phyloP scores from a whole-genome alignment of 1,139 yeast species.

The Geotrichum australiense region DNA sequence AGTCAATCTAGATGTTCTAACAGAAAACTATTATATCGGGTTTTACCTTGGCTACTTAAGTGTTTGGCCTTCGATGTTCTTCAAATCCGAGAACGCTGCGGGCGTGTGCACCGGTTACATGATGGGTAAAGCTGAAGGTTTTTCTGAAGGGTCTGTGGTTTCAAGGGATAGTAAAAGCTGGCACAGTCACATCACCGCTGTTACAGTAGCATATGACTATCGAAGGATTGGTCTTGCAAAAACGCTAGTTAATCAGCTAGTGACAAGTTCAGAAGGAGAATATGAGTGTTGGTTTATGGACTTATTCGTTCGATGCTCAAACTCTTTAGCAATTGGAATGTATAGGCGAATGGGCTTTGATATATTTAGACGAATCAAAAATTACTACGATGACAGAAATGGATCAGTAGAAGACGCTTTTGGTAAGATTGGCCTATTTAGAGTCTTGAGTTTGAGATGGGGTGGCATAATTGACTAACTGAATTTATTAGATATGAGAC shows the following conservation, averaged over 20 bases:
- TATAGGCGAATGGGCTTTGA: slow-evolving; percentile 83
- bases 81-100: slow-evolving; percentile 51
- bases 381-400: slow-evolving; percentile 62
- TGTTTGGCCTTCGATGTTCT: slow-evolving; percentile 84
- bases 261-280: slow-evolving; percentile 56
- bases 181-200: slow-evolving; percentile 97
- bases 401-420: slow-evolving; percentile 72
- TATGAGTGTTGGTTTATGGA: slow-evolving; percentile 75
- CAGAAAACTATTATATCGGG: slow-evolving; percentile 81
- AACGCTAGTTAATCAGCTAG: slow-evolving; percentile 64
- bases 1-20: slow-evolving; percentile 77
- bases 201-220: slow-evolving; percentile 76
- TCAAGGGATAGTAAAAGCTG: slow-evolving; percentile 68
- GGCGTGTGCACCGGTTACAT: slow-evolving; percentile 38
- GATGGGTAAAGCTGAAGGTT: slow-evolving; percentile 98
- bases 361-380: slow-evolving; percentile 81
- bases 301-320: slow-evolving; percentile 82
- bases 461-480: too few species aligned
- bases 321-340: slow-evolving; percentile 66
- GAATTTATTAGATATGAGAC: slow-evolving; percentile 36
- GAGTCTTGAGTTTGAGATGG: not conserved
- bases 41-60: slow-evolving; percentile 80
- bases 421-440: slow-evolving; percentile 45
- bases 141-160: too few species aligned
- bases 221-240: slow-evolving; percentile 78